Evolutionary conservation across 495 filamentous ascomycete genomes (phyloP).

Genomic region (Neurospora discreta): DNA sequence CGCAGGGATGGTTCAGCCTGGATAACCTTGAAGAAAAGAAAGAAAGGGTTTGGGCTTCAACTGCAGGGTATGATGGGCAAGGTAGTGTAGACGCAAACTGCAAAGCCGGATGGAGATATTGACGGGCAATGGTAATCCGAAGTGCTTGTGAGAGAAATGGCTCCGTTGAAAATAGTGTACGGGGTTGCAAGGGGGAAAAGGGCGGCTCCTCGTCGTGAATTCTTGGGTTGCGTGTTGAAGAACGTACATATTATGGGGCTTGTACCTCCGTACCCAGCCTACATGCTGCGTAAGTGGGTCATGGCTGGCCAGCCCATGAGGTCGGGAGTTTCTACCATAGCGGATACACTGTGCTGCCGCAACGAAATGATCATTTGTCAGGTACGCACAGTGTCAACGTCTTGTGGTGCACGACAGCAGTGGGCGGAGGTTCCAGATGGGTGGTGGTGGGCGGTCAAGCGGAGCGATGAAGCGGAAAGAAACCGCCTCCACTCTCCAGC

Average conservation of each 20-base stretch:
- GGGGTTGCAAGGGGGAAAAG: slow-evolving; percentile 11
- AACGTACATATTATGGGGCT: background rate
- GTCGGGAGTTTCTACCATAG: background rate
- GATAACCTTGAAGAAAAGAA: slow-evolving; percentile 11
- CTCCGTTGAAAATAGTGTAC: background rate
- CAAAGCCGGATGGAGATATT: background rate
- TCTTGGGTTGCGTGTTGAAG: background rate
- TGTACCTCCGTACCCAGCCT: background rate
- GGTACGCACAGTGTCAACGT: background rate
- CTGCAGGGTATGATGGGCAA: slow-evolving; percentile 1
- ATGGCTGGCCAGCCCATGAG: background rate
- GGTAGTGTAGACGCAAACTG: slow-evolving; percentile 2
- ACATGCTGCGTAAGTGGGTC: background rate
- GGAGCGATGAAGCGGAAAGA: slow-evolving; percentile 18
- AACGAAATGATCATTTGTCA: background rate
- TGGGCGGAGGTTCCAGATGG: slow-evolving; percentile 1
- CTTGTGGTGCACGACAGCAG: background rate
- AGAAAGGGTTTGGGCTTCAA: slow-evolving; percentile 17
- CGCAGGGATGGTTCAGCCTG: slow-evolving; percentile 24
- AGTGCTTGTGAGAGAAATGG: background rate
- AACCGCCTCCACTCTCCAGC: background rate
- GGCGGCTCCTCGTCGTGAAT: background rate
- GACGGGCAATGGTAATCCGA: background rate
- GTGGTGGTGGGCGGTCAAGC: slow-evolving; percentile 19
- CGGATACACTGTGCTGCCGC: background rate